Base-by-base conservation (phyloP, 306 rosid species). In the Glycine tomentella region DNA sequence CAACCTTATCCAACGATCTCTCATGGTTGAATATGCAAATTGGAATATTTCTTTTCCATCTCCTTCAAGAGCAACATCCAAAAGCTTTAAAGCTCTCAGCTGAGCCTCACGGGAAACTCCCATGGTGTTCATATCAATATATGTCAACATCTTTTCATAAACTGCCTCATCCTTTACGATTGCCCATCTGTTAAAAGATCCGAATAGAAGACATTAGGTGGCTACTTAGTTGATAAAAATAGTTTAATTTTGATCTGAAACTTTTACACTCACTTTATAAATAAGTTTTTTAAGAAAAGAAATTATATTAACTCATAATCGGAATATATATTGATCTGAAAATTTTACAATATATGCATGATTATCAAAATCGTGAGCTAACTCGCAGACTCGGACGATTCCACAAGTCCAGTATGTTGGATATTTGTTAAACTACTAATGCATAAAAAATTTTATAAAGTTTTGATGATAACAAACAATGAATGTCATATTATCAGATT, bases 61-160 rank as follows among this genome's bases (percentile, higher is more conserved):
- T 5, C 55, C 83, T 78, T 78, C 55, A 79, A 85, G 73, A 12
- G 59, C 81, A 7, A 81, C 87, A 1, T 83, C 68, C 3, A 90
- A 5, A 77, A 90, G 78, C 70, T 88, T 85, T 14, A 88, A 3
- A 61, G 85, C 90, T 33, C 91, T 84, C 16, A 87, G 45, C 66
- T 90, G 90, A 70, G 93, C 51, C 3, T 90, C 93, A 1, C 86
- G 77, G 2, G 91, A 84, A 49, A 88, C 80, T 13, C 93, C 93
- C 15, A 36, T 0, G 15, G 64, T 86, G 52, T 46, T 86, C 6
- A 20, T 0, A 0, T 0, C 0, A 36, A 83, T 1, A 31, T 88
- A 76, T 1, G 8, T 49, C 34, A n/a, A 5, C 89, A 90, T 90
- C 68, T 76, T 84, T 72, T 84, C 6, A 69, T 87, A 90, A 5